Conservation (phyloP, 2,329 filamentous ascomycete genomes). For the Drechslerella dactyloides region DNA sequence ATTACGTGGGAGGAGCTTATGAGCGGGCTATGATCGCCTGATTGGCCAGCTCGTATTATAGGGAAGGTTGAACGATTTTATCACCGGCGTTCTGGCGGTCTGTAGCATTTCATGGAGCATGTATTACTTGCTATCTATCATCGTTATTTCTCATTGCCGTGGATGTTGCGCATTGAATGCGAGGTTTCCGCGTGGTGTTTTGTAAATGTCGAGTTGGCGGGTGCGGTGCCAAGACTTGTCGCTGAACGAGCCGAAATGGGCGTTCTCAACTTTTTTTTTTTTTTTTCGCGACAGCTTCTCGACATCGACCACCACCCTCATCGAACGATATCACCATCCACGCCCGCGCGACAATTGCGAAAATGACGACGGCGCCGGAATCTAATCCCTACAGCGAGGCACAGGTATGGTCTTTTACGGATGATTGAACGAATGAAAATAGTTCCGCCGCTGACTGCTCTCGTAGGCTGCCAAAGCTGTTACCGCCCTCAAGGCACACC, state of each 20-base stretch:
- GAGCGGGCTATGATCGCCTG: conserved; percentile 64
- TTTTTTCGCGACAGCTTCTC: conserved; percentile 18
- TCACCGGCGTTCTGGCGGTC: neutral
- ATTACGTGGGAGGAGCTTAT: conserved; percentile 81
- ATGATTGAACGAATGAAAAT: neutral
- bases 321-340: conserved; percentile 7
- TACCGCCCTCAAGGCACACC: conserved; percentile 37
- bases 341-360: neutral
- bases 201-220: neutral
- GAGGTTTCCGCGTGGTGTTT: neutral
- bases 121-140: neutral
- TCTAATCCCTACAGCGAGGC: conserved; percentile 34
- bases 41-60: neutral
- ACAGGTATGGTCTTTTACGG: conserved; percentile 15
- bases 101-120: conserved; percentile 6
- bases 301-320: conserved; percentile 11
- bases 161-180: neutral
- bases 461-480: conserved; percentile 42
- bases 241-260: conserved; percentile 23
- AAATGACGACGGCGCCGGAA: conserved; percentile 34
- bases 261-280: conserved; percentile 35
- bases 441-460: conserved; percentile 16
- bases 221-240: conserved; percentile 38
- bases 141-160: no score
- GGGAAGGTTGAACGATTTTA: neutral